These are phyloP conservation scores for Rhododendron mucronatum DNA, from an alignment of 148 eudicot genomes.

Conservation along the genomic window DNA sequence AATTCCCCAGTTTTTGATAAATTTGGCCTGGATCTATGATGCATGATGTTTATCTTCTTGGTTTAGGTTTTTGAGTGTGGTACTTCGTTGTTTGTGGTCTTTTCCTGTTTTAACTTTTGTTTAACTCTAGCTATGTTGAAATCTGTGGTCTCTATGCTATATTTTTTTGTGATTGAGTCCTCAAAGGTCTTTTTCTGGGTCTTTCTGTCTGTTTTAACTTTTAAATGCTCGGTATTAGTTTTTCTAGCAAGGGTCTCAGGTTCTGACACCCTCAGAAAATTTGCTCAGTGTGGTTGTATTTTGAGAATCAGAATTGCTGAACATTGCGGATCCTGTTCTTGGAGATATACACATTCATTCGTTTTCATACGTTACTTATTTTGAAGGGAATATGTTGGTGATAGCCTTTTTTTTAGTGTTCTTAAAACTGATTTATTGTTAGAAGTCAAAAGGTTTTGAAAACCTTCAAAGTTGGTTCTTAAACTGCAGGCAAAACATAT, in stretches of 20 bases:
- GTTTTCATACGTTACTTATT: neutral
- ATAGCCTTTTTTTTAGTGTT: neutral
- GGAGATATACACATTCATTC: neutral
- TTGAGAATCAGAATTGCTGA: neutral
- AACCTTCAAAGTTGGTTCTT: neutral
- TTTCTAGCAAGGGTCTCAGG: neutral
- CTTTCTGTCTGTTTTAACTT: neutral
- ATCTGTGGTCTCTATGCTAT: neutral
- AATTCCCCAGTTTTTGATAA: neutral
- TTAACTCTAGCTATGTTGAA: neutral
- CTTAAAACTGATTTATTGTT: neutral
- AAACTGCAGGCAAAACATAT: neutral
- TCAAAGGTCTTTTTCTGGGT: neutral
- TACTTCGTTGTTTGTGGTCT: neutral
- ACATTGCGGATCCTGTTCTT: neutral
- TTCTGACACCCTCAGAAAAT: neutral
- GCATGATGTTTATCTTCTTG: neutral
- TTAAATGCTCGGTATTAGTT: neutral
- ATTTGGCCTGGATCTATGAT: neutral
- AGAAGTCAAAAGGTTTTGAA: neutral
- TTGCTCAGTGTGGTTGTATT: neutral
- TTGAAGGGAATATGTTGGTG: neutral
- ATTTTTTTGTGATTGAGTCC: neutral
- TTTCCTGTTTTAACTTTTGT: neutral
- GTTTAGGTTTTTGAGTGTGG: neutral